Conservation (phyloP, 805 yeast species). For the Candida koratica region DNA sequence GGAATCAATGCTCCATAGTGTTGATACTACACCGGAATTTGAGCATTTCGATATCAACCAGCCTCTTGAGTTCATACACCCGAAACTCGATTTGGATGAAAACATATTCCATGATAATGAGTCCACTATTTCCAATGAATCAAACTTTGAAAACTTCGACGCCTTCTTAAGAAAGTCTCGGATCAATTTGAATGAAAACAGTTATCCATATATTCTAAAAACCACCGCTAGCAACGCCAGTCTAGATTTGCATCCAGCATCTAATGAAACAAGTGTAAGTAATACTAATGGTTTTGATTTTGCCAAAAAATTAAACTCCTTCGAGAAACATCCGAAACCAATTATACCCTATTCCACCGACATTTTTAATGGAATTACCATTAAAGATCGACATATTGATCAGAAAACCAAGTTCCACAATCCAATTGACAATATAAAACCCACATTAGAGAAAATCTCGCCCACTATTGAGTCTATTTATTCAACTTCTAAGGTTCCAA, state of each 20-base stretch:
- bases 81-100: neutral
- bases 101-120: constrained; percentile 13
- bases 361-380: constrained; percentile 5
- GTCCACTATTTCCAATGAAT: constrained; percentile 11
- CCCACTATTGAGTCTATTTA: constrained; percentile 35
- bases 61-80: neutral
- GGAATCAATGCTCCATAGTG: constrained; percentile 9
- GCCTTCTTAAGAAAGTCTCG: constrained; percentile 32
- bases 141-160: constrained; percentile 20
- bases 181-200: constrained; percentile 21
- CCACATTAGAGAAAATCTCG: constrained; percentile 15
- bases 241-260: constrained; percentile 2
- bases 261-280: no score
- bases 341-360: neutral
- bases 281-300: neutral
- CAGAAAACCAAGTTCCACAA: constrained; percentile 29
- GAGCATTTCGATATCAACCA: constrained; percentile 8
- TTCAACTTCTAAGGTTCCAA: constrained; percentile 10
- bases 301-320: neutral
- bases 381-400: constrained; percentile 3
- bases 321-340: neutral
- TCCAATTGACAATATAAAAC: constrained; percentile 29
- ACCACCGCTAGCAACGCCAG: constrained; percentile 18
- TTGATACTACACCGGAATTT: constrained; percentile 13
- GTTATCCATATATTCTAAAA: constrained; percentile 19